Evolutionary conservation across 2,329 filamentous ascomycete genomes (phyloP), one percentile per base, ranked within the genome.

Genomic region (Chaetomiaceae sp.): DNA sequence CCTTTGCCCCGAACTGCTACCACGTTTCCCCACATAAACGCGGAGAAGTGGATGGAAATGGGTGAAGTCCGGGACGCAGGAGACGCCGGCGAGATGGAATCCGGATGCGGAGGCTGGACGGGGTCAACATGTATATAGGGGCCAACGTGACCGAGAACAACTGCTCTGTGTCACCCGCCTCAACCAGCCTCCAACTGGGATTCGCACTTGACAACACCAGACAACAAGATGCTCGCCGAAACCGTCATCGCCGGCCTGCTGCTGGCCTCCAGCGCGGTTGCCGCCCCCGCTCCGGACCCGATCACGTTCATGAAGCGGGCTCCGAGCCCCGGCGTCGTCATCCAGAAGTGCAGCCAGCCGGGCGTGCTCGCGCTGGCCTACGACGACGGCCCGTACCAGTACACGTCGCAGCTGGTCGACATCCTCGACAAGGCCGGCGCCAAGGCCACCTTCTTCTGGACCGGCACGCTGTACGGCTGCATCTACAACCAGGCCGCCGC

Each of bases 391-490:
- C 78, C 78, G 1, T 77, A 75, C 54, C 64, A 70, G 50, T 79
- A 75, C 61, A 81, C 77, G 0, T 69, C 65, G 2, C 66, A 69
- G 42, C 66, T 81, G 2, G 67, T 82, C n/a, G 75, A 81, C 60
- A 75, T 73, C 15, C 69, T 82, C 17, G 71, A 78, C 60, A 63
- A 64, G 3, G 72, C 71, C 6, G 72, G 71, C 7, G 77, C 73
- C 38, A 79, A 79, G 63, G 78, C 72, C 6, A 81, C 77, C 3
- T 81, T 79, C 65, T 81, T 80, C 68, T 72, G 73, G 62, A 79
- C 75, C 0, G 76, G 76, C 1, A 78, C 75, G 0, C 68, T 78
- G 22, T 77, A 77, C 46, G 75, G 72, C 7, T 78, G 75, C 59
- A 76, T 78, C 60, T 78, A 77, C 64, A 72, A 74, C 57, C 77